These are phyloP conservation scores for Sicyos baderoa DNA, from an alignment of 306 rosid genomes.

Conservation along the genomic window DNA sequence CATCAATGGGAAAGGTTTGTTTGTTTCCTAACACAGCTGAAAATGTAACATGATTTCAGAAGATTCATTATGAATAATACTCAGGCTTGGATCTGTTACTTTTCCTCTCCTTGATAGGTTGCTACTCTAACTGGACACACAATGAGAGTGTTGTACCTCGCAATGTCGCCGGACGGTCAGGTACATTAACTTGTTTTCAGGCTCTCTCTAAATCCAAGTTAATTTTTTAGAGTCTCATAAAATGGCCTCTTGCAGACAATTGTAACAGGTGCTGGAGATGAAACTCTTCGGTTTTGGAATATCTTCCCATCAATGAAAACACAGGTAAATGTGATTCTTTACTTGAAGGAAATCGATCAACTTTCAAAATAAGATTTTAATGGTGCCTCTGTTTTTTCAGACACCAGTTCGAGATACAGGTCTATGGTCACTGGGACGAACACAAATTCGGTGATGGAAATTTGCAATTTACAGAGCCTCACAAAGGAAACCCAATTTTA, in stretches of 20 bases:
- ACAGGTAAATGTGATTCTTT: slow-evolving; percentile 37
- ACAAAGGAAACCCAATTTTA: neutral
- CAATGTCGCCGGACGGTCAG: slow-evolving; percentile 98
- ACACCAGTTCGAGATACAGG: slow-evolving; percentile 78
- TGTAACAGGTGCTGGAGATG: slow-evolving; percentile 98
- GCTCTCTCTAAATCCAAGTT: neutral
- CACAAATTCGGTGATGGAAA: slow-evolving; percentile 48
- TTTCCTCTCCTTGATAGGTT: slow-evolving; percentile 38
- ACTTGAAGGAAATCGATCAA: neutral
- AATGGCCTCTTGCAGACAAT: slow-evolving; percentile 52
- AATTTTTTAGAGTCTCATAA: neutral
- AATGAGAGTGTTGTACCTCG: slow-evolving; percentile 92
- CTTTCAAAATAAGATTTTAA: neutral
- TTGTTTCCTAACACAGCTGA: neutral
- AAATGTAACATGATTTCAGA: neutral
- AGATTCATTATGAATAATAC: neutral
- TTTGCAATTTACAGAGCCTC: neutral
- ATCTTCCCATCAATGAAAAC: slow-evolving; percentile 84
- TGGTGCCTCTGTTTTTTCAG: slow-evolving; percentile 27
- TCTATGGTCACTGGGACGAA: slow-evolving; percentile 85
- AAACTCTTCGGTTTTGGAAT: slow-evolving; percentile 88
- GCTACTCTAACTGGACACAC: slow-evolving; percentile 95
- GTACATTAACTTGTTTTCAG: slow-evolving; percentile 33
- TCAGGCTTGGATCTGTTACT: neutral
- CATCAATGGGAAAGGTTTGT: slow-evolving; percentile 69